Evolutionary conservation across 1,284 basidiomycete species (phyloP).

Genomic region (Microbotryomycetes sp.): DNA sequence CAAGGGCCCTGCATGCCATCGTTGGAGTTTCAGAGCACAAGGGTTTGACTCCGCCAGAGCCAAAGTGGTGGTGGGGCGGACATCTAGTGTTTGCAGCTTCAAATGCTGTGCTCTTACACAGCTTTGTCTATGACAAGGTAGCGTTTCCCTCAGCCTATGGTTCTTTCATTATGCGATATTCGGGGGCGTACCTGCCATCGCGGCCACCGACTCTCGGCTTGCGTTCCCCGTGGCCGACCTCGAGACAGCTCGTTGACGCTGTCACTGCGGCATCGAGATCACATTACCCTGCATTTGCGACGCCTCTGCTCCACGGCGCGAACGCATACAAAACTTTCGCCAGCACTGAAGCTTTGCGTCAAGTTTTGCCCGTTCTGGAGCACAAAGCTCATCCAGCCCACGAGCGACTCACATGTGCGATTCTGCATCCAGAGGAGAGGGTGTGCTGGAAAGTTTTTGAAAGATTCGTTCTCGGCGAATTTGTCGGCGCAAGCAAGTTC

Average conservation of each 20-base stretch:
- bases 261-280: background rate
- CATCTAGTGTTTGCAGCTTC: conserved; percentile 2
- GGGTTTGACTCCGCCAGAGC: background rate
- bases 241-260: background rate
- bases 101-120: conserved; percentile 6
- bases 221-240: background rate
- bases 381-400: conserved; percentile 4
- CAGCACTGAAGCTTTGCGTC: background rate
- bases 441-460: background rate
- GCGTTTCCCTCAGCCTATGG: conserved; percentile 4
- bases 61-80: conserved; percentile 7
- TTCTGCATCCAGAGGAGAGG: conserved; percentile 4
- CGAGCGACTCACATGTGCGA: background rate
- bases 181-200: background rate
- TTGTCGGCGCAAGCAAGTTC: background rate
- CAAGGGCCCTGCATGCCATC: background rate
- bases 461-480: background rate
- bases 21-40: background rate
- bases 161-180: conserved; percentile 3
- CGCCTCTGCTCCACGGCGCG: conserved; percentile 1
- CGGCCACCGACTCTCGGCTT: background rate
- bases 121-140: conserved; percentile 1
- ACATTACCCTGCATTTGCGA: background rate
- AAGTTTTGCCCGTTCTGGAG: background rate
- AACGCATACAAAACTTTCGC: background rate